A percentile compares a stretch with the other conserved stretches of the same genome.
phyloP scores from a whole-genome alignment of 2,329 filamentous ascomycete species.

The Microdochium bolleyi region DNA sequence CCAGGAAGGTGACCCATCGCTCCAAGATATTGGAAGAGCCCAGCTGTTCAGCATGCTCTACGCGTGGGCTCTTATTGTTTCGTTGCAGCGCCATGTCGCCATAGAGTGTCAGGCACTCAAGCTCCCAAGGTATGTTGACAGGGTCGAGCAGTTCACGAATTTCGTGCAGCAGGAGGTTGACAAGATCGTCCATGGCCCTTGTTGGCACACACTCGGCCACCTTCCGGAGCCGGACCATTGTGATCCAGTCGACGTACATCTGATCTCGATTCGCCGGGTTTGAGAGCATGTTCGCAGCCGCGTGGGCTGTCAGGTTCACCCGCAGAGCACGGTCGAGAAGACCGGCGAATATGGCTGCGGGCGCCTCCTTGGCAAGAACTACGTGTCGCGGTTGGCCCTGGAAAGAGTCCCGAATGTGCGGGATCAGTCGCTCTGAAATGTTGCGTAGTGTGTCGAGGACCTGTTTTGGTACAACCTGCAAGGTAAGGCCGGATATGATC shows the following conservation, averaged over 20 bases:
- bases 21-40: slow-evolving; percentile 63
- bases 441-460: slow-evolving; percentile 82
- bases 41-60: slow-evolving; percentile 25
- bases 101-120: slow-evolving; percentile 54
- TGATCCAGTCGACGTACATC: slow-evolving; percentile 92
- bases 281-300: slow-evolving; percentile 85
- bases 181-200: slow-evolving; percentile 58
- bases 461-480: slow-evolving; percentile 83
- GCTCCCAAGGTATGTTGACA: slow-evolving; percentile 55
- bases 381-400: slow-evolving; percentile 80
- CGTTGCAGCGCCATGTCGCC: slow-evolving; percentile 42
- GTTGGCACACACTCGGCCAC: slow-evolving; percentile 56
- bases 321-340: slow-evolving; percentile 80
- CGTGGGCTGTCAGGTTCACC: slow-evolving; percentile 89
- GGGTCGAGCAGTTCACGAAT: slow-evolving; percentile 66
- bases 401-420: slow-evolving; percentile 79
- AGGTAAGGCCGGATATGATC: slow-evolving; percentile 78
- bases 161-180: slow-evolving; percentile 54
- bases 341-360: slow-evolving; percentile 80
- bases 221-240: slow-evolving; percentile 53
- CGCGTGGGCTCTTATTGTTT: slow-evolving; percentile 32
- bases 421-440: slow-evolving; percentile 74
- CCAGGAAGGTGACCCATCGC: slow-evolving; percentile 68
- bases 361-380: slow-evolving; percentile 76
- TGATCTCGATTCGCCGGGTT: slow-evolving; percentile 84